Base-by-base conservation (phyloP, 306 rosid genomes). In the Ormosia semicastrata region DNA sequence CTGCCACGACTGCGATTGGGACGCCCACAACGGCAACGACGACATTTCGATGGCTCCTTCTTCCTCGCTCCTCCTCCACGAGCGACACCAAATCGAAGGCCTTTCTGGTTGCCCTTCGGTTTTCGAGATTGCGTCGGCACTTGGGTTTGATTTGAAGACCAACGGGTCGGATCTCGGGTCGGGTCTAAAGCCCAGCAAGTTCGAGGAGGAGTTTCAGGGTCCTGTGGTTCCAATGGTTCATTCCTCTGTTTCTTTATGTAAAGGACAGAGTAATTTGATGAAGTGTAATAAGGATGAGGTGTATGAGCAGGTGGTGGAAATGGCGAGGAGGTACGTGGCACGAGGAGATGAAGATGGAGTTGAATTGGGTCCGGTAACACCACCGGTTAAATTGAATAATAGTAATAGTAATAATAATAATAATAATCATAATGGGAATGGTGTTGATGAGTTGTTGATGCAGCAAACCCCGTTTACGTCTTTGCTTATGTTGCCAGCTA, bases 81-180 rank as follows among this genome's bases (percentile, higher is more conserved):
- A 60, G 13, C 81, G 81, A 40, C 75, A 74, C 56, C 71, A 67
- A 7, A 13, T 68, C 9, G 73, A 73, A 3, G 89, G 82, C 2
- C 81, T 85, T 53, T 58, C 85, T 34, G 91, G 88, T 3, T 78
- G 81, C 43, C 92, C 88, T n/a, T 75, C 92, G 46, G 56, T 86
- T 7, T 4, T 4, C 18, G 84, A 82, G 37, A 81, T 89, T 4
- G 92, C 84, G 0, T 7, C 87, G 39, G 7, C 68, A 0, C 64
- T 89, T 0, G 84, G 82, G n/a, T 49, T 84, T 29, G 76, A 72
- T 44, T 24, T 82, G 44, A 33, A 71, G 40, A n/a, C 60, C 7
- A 9, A 32, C 57, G 18, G 24, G 24, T 24, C 24, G 24, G 24
- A 24, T 24, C 5, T 9, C 65, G 11, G 44, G 72, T 30, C 58